Evolutionary conservation across 148 eudicot genomes (phyloP), one percentile per base, ranked within the genome.

Genomic region (Rhododendron henanense): DNA sequence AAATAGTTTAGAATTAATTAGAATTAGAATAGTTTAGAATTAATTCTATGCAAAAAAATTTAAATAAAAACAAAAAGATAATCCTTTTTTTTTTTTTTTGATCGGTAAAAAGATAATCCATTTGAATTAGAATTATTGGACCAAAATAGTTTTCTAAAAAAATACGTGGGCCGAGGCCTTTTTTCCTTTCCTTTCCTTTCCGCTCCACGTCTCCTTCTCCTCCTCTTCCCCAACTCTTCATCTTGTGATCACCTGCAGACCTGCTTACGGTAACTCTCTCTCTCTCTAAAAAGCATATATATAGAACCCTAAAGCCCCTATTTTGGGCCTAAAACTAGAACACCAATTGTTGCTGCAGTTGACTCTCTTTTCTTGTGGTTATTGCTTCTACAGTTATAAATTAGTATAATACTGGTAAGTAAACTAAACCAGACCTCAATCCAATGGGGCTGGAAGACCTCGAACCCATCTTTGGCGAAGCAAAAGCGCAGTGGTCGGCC

Each of bases 391-490:
- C 81, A n/a, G 35, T 21, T 19, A 6, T 6, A 19, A 59, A 59
- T 2, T 21, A 7, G 50, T 8, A 44, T 77, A 45, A n/a, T 10
- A 79, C 28, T 1, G 53, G 53, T 28, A 48, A 7, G 44, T 5
- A 41, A 79, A 28, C 23, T 31, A 10, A 31, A 25, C 18, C 21
- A 28, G 33, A 51, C 63, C 44, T 28, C n/a, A 61, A 50, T n/a
- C 78, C 79, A 61, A 90, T 92, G 94, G 91, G 78, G 14, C 89
- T 93, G 35, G 89, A 88, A 79, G 92, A 87, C 18, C 85, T 95
- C 37, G 86, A 88, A 79, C 93, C 93, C 77, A 94, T 95, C 35
- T 93, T 94, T 51, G 93, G 94, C 19, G 90, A 90, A 83, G 91
- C 91, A 65, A 92, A 89, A 61, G 88, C 95, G 39, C 95, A 92